Base-by-base conservation (phyloP, 164 flowering plant genomes). In the Vitis rotundifolia region DNA sequence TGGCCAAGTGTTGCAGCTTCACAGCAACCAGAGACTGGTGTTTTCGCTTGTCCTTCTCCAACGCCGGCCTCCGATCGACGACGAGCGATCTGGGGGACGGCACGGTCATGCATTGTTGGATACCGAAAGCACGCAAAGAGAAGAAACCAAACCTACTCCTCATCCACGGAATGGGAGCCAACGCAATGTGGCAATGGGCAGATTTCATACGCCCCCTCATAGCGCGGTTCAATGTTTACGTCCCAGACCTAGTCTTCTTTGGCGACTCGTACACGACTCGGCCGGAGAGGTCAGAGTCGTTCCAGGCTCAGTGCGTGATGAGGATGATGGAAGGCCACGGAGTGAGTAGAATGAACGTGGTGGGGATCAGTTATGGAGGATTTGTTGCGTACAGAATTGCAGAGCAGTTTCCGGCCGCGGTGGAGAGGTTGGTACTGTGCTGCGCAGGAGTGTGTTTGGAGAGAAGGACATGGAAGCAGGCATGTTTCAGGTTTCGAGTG, bases 341-440 rank as follows among this genome's bases (percentile, higher is more conserved):
- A 2, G 85, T 78, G 31, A n/a, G 48, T n/a, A 63, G 13, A n/a
- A 64, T 76, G 80, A 56, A 31, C 48, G 69, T 83, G 50, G 81
- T 71, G 8, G 91, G 91, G 68, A 50, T 85, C 19, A 87, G 91
- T 68, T 87, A 87, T 64, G 91, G 91, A 26, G 89, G 91, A 7
- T 83, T 87, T 53, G 91, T 87, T 44, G 91, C 76, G 47, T 87
- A 87, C 66, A 75, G 81, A 58, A 69, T 87, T 82, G 91, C 91
- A 54, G 87, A 76, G 63, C 87, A 82, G 82, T 83, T 74, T 31
- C 74, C 64, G 52, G 86, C 78, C 68, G 71, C 68, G 18, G 83
- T 87, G 67, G 86, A 82, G 75, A 77, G 68, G 64, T 16, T 79
- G 68, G 87, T 81, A 74, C 62, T 84, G 14, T 72, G 74, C 37